These are phyloP conservation scores for Ustilago trichophora DNA, from an alignment of 1,284 basidiomycete genomes.

Conservation along the genomic window DNA sequence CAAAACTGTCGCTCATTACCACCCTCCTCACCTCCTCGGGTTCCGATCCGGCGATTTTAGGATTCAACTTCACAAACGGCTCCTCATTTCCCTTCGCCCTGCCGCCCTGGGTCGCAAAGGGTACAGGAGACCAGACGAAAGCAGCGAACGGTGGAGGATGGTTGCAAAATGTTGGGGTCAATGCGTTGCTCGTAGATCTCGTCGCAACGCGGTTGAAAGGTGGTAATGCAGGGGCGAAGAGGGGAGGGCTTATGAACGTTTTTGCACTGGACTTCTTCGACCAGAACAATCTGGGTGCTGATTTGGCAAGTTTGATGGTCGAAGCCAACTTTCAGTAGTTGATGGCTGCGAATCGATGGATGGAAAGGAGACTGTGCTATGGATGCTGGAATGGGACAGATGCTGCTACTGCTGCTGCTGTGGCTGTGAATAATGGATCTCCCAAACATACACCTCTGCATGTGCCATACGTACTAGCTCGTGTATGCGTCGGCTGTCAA, in stretches of 20 bases:
- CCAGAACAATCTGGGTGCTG: constrained; percentile 20
- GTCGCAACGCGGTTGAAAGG: constrained; percentile 16
- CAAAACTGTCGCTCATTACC: constrained; percentile 36
- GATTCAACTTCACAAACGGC: constrained; percentile 45
- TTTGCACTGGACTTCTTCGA: constrained; percentile 54
- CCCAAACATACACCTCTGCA: too few species aligned
- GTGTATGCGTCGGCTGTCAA: too few species aligned
- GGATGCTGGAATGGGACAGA: too few species aligned
- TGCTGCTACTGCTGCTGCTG: too few species aligned
- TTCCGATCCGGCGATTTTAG: constrained; percentile 1
- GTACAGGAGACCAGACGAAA: constrained; percentile 21
- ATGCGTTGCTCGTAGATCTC: constrained; percentile 28
- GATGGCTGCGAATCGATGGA: too few species aligned
- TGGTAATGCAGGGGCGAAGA: neutral
- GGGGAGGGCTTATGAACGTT: constrained; percentile 28
- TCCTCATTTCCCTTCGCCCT: constrained; percentile 39
- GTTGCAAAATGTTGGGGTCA: constrained; percentile 25
- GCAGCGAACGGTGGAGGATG: constrained; percentile 8
- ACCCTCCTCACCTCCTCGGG: constrained; percentile 21
- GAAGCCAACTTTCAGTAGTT: constrained; percentile 52
- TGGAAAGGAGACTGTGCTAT: too few species aligned
- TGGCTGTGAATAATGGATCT: too few species aligned
- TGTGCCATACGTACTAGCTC: too few species aligned
- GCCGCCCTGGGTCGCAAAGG: constrained; percentile 46
- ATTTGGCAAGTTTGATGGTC: constrained; percentile 36